phyloP scores from a whole-genome alignment of 2,329 filamentous ascomycete species.

The Penicillium palitans region DNA sequence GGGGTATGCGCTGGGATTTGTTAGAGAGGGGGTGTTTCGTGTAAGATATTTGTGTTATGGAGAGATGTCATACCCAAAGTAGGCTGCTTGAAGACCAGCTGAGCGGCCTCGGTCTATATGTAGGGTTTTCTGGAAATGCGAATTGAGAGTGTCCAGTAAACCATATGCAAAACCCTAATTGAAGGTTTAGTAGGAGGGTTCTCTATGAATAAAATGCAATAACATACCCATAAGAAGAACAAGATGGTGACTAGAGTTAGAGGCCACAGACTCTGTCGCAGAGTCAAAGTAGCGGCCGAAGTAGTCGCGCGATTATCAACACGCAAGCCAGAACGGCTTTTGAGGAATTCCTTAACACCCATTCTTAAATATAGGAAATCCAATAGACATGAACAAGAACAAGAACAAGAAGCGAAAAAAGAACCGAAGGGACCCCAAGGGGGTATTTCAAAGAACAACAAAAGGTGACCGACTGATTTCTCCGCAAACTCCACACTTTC shows the following conservation, averaged over 20 bases:
- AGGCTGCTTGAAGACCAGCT: constrained; percentile 63
- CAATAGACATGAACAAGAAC: not conserved
- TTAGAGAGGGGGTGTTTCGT: not conserved
- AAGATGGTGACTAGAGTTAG: constrained; percentile 50
- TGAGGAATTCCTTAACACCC: constrained; percentile 32
- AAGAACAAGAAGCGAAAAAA: not conserved
- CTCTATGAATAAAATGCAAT: not conserved
- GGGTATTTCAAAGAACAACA: not conserved
- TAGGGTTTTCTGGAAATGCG: constrained; percentile 60
- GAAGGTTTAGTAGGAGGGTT: not conserved
- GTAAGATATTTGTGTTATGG: not conserved
- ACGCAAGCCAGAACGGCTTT: constrained; percentile 34
- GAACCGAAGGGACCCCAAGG: not conserved
- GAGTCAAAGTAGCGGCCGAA: constrained; percentile 44
- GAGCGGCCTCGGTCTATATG: constrained; percentile 58
- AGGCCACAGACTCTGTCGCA: constrained; percentile 47
- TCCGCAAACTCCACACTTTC: constrained; percentile 12
- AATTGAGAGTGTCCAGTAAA: constrained; percentile 53
- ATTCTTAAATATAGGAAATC: constrained; percentile 17
- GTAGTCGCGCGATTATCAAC: constrained; percentile 41
- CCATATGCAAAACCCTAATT: constrained; percentile 50
- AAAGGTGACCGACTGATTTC: constrained; percentile 8
- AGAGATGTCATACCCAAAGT: constrained; percentile 56
- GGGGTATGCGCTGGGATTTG: constrained; percentile 49
- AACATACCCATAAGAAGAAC: constrained; percentile 54